These are phyloP conservation scores for Parmelia sp. DNA, from an alignment of 495 filamentous ascomycete genomes.

Conservation along the genomic window DNA sequence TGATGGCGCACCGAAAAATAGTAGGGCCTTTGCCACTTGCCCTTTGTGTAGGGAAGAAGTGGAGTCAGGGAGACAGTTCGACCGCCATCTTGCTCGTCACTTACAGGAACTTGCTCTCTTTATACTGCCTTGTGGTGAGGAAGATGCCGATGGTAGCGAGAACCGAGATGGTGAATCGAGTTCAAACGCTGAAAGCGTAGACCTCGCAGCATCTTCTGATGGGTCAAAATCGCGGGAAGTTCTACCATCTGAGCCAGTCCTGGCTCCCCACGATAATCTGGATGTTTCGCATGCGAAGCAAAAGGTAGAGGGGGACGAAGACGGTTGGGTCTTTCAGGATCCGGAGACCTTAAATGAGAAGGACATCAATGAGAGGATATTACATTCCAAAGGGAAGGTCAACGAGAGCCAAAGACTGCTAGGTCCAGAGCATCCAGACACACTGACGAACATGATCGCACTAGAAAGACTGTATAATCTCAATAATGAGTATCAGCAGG, in stretches of 20 bases:
- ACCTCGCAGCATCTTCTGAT: neutral
- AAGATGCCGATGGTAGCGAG: neutral
- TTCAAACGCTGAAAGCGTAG: neutral
- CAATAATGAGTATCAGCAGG: neutral
- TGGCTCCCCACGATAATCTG: neutral
- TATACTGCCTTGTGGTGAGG: neutral
- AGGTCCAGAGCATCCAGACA: neutral
- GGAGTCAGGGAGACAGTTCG: neutral
- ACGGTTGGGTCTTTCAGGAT: too few relatives aligned
- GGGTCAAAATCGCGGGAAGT: neutral
- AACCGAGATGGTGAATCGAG: neutral
- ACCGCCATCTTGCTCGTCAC: constrained; percentile 16
- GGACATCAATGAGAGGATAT: neutral
- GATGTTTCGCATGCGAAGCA: neutral
- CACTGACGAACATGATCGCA: neutral
- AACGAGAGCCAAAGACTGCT: neutral
- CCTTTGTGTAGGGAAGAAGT: constrained; percentile 4
- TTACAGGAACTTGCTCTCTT: constrained; percentile 20
- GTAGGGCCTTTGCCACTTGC: constrained; percentile 1
- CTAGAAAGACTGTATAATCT: neutral
- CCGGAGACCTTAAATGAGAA: too few relatives aligned
- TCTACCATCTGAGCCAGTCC: neutral
- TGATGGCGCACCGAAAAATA: neutral
- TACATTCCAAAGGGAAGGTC: neutral
- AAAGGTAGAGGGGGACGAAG: neutral